These are phyloP conservation scores for Mastigamoeba balamuthi DNA, from an alignment of 78 protist genomes.

Conservation along the genomic window DNA sequence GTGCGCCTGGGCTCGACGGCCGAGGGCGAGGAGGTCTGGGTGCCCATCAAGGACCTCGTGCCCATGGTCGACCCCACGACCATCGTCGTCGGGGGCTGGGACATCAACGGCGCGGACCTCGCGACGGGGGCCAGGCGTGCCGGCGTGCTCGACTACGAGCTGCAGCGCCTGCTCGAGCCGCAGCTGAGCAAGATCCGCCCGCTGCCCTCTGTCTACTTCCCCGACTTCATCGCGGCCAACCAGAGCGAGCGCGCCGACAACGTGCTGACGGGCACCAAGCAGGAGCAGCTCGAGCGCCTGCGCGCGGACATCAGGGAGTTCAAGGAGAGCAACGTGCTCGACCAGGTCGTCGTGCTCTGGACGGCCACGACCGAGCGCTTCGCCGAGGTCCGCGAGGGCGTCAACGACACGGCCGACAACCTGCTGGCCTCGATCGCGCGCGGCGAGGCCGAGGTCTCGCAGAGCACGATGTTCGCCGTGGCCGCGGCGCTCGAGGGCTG, in stretches of 20 bases:
- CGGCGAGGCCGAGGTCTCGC: constrained; percentile 77
- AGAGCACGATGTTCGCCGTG: constrained; percentile 92
- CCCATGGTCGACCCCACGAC: constrained; percentile 98
- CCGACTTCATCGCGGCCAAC: constrained; percentile 98
- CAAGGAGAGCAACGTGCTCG: constrained; percentile 77
- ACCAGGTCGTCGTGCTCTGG: constrained; percentile 91
- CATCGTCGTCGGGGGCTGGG: constrained; percentile 98
- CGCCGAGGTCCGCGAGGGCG: constrained; percentile 69
- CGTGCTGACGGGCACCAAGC: constrained; percentile 76
- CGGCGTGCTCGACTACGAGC: constrained; percentile 80
- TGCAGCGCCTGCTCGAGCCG: constrained; percentile 82
- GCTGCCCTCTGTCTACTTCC: constrained; percentile 88
- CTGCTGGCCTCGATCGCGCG: constrained; percentile 59
- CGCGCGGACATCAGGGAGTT: constrained; percentile 90
- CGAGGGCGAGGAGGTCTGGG: constrained; percentile 61
- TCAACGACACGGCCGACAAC: constrained; percentile 87
- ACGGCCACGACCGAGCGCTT: constrained; percentile 98
- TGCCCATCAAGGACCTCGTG: constrained; percentile 77
- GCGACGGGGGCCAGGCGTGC: constrained; percentile 95
- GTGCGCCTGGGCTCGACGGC: constrained; percentile 60
- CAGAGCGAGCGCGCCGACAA: constrained; percentile 95
- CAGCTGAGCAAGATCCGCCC: constrained; percentile 79
- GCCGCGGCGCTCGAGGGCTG: constrained; percentile 86
- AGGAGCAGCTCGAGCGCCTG: constrained; percentile 79
- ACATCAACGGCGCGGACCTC: constrained; percentile 75